phyloP scores from a whole-genome alignment of 163 green algal species.

The Chlorella variabilis region DNA sequence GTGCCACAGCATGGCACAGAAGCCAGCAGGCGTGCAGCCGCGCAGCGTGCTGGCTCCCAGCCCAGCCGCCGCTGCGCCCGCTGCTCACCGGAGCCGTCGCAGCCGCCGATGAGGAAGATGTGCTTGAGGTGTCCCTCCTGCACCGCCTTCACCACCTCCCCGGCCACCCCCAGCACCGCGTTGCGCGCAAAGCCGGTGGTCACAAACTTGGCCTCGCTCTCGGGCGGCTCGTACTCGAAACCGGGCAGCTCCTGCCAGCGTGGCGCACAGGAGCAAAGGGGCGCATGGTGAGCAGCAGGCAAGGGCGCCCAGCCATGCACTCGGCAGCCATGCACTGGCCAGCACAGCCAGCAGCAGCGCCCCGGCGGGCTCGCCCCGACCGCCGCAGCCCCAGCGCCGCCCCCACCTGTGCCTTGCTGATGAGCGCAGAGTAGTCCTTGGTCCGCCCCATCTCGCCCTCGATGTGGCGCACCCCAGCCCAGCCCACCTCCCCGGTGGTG shows the following conservation, averaged over 20 bases:
- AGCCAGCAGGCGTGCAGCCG: not conserved
- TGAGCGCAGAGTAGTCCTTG: constrained; percentile 61
- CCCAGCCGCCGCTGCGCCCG: too few species aligned
- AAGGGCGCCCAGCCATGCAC: too few species aligned
- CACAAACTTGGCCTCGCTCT: constrained; percentile 52
- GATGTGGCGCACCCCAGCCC: constrained; percentile 43
- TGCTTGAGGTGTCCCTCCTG: constrained; percentile 68
- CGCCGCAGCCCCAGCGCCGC: not conserved
- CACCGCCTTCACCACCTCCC: constrained; percentile 63
- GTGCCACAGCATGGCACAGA: too few species aligned
- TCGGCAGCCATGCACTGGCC: too few species aligned
- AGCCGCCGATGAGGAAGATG: constrained; percentile 75
- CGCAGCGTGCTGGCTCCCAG: not conserved
- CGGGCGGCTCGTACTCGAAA: constrained; percentile 52
- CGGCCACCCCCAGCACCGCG: constrained; percentile 64
- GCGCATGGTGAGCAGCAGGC: not conserved
- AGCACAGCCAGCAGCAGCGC: too few species aligned
- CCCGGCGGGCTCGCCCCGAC: too few species aligned
- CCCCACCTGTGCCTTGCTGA: constrained; percentile 52
- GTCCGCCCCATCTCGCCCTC: constrained; percentile 16
- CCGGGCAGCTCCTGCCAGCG: constrained; percentile 59
- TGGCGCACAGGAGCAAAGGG: constrained; percentile 43
- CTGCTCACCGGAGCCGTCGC: constrained; percentile 22
- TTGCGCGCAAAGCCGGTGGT: constrained; percentile 71
- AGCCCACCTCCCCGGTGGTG: constrained; percentile 62